A percentile compares a stretch with the other conserved stretches of the same genome.
These are phyloP conservation scores for Dactylella cylindrospora DNA, from an alignment of 2,329 filamentous ascomycete genomes.

Conservation along the genomic window DNA sequence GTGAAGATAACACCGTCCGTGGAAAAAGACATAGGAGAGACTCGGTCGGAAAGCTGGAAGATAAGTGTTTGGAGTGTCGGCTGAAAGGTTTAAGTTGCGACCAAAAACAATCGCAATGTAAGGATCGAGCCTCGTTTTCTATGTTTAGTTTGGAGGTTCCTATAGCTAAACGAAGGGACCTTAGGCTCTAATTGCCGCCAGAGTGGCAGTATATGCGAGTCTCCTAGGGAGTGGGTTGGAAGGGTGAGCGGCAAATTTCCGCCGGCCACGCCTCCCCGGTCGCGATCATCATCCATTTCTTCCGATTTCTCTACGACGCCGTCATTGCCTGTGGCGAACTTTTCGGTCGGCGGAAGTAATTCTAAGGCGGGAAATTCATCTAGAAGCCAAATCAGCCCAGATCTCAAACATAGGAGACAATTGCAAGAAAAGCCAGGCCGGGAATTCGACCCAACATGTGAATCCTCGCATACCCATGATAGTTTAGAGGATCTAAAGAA, in stretches of 20 bases:
- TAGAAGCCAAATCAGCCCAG: no score
- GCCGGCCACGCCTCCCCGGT: no score
- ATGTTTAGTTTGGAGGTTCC: background rate
- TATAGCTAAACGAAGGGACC: constrained; percentile 17
- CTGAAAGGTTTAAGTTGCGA: constrained; percentile 32
- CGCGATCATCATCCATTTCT: constrained; percentile 27
- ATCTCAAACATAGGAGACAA: no score
- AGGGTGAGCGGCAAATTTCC: constrained; percentile 30
- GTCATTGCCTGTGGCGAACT: no score
- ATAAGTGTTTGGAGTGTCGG: constrained; percentile 37
- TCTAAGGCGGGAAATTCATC: no score
- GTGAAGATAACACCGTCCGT: constrained; percentile 9
- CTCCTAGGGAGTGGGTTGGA: constrained; percentile 32
- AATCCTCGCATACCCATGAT: constrained; percentile 35
- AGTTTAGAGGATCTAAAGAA: constrained; percentile 36
- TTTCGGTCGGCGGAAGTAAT: no score
- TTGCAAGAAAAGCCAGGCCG: no score
- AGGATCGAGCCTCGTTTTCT: constrained; percentile 8
- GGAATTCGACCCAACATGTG: constrained; percentile 25
- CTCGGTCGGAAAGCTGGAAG: constrained; percentile 39
- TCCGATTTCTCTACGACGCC: no score
- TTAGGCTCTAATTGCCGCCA: constrained; percentile 35
- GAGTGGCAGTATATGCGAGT: constrained; percentile 33
- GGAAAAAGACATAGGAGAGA: constrained; percentile 29
- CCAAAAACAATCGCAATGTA: constrained; percentile 39